Conservation (phyloP, 106 monocot genomes). For the Amphibolis antarctica region DNA sequence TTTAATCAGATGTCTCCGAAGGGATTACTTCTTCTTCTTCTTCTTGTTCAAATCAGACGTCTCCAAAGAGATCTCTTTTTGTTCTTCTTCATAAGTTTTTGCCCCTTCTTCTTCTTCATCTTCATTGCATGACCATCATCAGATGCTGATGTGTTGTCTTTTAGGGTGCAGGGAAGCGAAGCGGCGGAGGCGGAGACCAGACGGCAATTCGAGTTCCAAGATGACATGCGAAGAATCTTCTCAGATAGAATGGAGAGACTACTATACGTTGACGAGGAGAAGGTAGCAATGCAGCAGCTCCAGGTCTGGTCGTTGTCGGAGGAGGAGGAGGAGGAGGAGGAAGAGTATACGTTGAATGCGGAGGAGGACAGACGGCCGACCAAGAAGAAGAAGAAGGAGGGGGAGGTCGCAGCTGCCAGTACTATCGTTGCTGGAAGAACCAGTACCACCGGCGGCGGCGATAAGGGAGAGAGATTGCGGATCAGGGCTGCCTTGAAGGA, state of each 20-base stretch:
- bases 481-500: conserved; percentile 39
- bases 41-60: too few species aligned
- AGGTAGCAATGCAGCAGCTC: neutral
- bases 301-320: conserved; percentile 9
- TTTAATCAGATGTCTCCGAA: too few species aligned
- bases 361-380: conserved; percentile 3
- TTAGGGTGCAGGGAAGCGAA: conserved; percentile 54
- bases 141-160: too few species aligned
- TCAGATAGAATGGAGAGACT: conserved; percentile 31
- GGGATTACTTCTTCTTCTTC: too few species aligned
- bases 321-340: conserved; percentile 30
- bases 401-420: neutral
- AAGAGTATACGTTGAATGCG: conserved; percentile 10
- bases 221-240: conserved; percentile 64
- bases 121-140: too few species aligned
- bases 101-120: too few species aligned
- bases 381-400: conserved; percentile 11
- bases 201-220: conserved; percentile 48
- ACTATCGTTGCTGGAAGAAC: neutral
- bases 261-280: conserved; percentile 13
- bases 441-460: neutral
- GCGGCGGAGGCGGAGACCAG: conserved; percentile 23
- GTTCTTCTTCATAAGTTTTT: too few species aligned
- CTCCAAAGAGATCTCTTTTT: too few species aligned
- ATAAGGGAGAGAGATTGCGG: conserved; percentile 7